Evolutionary conservation across 1,139 yeast species (phyloP).

Genomic region (Schizosaccharomyces versatilis): DNA sequence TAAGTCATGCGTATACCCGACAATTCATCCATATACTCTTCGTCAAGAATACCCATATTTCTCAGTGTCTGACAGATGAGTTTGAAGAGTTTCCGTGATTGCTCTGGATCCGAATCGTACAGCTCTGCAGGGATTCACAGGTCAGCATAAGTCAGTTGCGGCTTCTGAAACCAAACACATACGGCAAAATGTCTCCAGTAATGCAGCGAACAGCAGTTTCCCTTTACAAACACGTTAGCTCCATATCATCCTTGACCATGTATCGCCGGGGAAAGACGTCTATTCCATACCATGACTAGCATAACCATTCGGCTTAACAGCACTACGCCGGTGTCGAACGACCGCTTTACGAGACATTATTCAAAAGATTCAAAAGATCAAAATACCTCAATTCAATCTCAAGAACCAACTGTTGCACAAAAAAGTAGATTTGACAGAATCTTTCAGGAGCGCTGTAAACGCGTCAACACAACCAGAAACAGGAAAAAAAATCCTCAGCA

Average conservation of each 20-base stretch:
- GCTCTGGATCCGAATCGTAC: conserved; percentile 6
- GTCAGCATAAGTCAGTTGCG: neutral
- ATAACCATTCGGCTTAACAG: too few species aligned
- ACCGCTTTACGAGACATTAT: too few species aligned
- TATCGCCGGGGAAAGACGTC: too few species aligned
- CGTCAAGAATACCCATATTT: conserved; percentile 7
- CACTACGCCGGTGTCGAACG: too few species aligned
- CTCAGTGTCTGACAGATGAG: conserved; percentile 5
- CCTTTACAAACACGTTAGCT: neutral
- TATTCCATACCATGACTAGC: too few species aligned
- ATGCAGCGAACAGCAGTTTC: conserved; percentile 7
- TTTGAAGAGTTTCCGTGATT: conserved; percentile 5
- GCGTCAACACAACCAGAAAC: too few species aligned
- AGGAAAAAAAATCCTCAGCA: too few species aligned
- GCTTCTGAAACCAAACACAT: neutral
- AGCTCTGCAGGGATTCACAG: neutral
- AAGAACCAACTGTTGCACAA: too few species aligned
- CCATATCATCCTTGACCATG: neutral
- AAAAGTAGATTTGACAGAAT: too few species aligned
- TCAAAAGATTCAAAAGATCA: too few species aligned
- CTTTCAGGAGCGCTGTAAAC: too few species aligned
- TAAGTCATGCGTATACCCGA: conserved; percentile 6
- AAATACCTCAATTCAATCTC: too few species aligned
- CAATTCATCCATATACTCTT: conserved; percentile 7
- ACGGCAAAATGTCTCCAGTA: conserved; percentile 8